Base-by-base conservation (phyloP, 2,329 filamentous ascomycete genomes). In the Lachnellula arida region DNA sequence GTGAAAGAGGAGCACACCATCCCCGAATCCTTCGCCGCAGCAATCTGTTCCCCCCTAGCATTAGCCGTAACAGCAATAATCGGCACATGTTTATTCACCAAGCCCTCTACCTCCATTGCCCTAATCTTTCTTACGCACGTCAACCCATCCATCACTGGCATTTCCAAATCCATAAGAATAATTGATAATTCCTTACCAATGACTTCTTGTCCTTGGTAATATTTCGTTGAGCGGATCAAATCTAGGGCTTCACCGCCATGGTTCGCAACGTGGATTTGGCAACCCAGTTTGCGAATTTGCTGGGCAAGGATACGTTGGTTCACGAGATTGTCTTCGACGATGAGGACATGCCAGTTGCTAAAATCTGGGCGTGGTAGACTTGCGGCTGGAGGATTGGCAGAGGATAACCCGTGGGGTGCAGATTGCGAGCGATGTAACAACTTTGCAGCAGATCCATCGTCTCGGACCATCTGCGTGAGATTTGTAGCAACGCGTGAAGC, bases 191-290 rank as follows among this genome's bases (percentile, higher is more conserved):
- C 47, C 74, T 92, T 7, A 88, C 91, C 0, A 91, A 97, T 14
- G 91, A 91, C 0, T 96, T 97, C 68, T 91, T 92, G 58, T 89
- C 86, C 74, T 96, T 97, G 67, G 80, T n/a, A 76, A 76, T 23
- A 79, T 76, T 5, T 62, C 19, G 59, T 19, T 78, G 86, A 3
- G 85, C 89, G 0, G 67, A 78, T 7, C 88, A 97, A 68, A 96
- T 96, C 70, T 87, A 96, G 70, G 84, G 85, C 82, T 65, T 86
- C 82, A 47, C 76, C 75, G 42, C 82, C 82, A 58, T 86, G 83
- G 59, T 86, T 86, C 15, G 83, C 83, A 5, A 86, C 81, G 57
- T 79, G 76, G 0, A 81, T 82, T 46, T 76, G 79, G 63, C 82
- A 84, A 4, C 82, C 82, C 35, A 77, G 77, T 53, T 80, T 80